phyloP scores from a whole-genome alignment of 768 basidiomycete genomes.

The Macrolepiota albuminosa region DNA sequence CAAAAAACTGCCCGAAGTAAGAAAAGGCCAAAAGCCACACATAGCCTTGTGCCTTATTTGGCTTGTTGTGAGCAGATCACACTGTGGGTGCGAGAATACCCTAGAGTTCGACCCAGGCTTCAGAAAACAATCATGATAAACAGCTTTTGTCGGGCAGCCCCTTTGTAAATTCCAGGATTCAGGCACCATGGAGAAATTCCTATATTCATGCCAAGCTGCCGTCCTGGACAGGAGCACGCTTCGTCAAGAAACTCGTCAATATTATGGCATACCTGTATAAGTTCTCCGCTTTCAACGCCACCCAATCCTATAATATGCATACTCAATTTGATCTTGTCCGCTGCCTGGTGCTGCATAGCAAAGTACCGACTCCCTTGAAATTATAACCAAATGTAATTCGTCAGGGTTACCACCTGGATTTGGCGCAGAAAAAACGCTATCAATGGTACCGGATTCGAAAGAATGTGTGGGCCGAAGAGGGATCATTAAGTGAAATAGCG shows the following conservation, averaged over 20 bases:
- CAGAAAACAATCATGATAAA: too few relatives aligned
- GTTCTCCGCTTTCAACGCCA: constrained; percentile 38
- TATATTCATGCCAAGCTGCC: background rate
- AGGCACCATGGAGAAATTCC: too few relatives aligned
- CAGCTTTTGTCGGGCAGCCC: too few relatives aligned
- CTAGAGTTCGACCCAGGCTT: too few relatives aligned
- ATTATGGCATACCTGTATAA: background rate
- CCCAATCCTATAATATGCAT: constrained; percentile 67
- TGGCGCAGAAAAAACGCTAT: constrained; percentile 42
- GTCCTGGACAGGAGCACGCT: background rate
- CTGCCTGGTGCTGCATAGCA: constrained; percentile 44
- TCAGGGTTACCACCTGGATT: background rate
- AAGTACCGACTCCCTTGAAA: constrained; percentile 47
- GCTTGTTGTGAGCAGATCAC: too few relatives aligned
- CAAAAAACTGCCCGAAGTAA: too few relatives aligned
- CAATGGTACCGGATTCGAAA: constrained; percentile 54
- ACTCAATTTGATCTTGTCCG: constrained; percentile 52
- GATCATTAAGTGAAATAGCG: constrained; percentile 69
- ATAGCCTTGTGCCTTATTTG: too few relatives aligned
- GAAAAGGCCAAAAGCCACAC: too few relatives aligned
- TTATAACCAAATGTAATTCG: constrained; percentile 36
- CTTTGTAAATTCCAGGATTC: too few relatives aligned
- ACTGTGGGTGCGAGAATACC: too few relatives aligned
- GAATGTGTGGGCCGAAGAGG: constrained; percentile 65
- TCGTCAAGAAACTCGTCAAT: background rate